These are phyloP conservation scores for Anthracocystis walkeri DNA, from an alignment of 1,284 basidiomycete species.

Conservation along the genomic window DNA sequence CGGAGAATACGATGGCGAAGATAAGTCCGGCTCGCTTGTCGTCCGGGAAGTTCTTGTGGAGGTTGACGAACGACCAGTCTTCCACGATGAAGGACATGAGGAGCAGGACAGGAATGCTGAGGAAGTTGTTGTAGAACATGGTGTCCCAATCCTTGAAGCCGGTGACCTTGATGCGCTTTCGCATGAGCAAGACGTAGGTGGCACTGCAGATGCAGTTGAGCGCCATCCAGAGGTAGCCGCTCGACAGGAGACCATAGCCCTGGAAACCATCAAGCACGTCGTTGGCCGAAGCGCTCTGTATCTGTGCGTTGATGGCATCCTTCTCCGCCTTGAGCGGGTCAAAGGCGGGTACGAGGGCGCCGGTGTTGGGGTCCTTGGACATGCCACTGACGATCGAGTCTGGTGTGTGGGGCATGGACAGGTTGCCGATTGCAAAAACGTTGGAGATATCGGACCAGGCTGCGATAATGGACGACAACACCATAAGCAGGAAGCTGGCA, in stretches of 20 bases:
- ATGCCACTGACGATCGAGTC: slow-evolving; percentile 52
- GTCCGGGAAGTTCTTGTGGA: slow-evolving; percentile 87
- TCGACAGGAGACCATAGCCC: slow-evolving; percentile 56
- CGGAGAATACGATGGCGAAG: slow-evolving; percentile 91
- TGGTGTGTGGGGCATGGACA: slow-evolving; percentile 59
- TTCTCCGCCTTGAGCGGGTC: slow-evolving; percentile 54
- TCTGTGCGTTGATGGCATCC: slow-evolving; percentile 43
- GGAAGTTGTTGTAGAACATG: slow-evolving; percentile 98
- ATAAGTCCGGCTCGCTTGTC: slow-evolving; percentile 84
- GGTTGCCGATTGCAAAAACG: slow-evolving; percentile 70
- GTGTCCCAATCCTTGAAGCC: slow-evolving; percentile 99
- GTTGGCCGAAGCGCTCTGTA: slow-evolving; percentile 29
- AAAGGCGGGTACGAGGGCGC: slow-evolving; percentile 25
- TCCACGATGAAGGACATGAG: slow-evolving; percentile 87
- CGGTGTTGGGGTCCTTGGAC: slow-evolving; percentile 40
- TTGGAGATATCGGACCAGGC: slow-evolving; percentile 87
- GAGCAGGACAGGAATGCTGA: slow-evolving; percentile 90
- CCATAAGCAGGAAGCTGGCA: slow-evolving; percentile 92
- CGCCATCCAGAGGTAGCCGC: slow-evolving; percentile 96
- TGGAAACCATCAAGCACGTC: slow-evolving; percentile 54
- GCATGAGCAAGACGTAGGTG: slow-evolving; percentile 93
- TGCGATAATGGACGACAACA: slow-evolving; percentile 94
- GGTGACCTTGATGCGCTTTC: slow-evolving; percentile 96
- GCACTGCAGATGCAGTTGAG: slow-evolving; percentile 91
- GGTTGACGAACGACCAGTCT: slow-evolving; percentile 86